Percentiles rank a stretch among this genome's conserved stretches.
Conservation (phyloP, 768 basidiomycete species). For the Lactarius vividus region DNA sequence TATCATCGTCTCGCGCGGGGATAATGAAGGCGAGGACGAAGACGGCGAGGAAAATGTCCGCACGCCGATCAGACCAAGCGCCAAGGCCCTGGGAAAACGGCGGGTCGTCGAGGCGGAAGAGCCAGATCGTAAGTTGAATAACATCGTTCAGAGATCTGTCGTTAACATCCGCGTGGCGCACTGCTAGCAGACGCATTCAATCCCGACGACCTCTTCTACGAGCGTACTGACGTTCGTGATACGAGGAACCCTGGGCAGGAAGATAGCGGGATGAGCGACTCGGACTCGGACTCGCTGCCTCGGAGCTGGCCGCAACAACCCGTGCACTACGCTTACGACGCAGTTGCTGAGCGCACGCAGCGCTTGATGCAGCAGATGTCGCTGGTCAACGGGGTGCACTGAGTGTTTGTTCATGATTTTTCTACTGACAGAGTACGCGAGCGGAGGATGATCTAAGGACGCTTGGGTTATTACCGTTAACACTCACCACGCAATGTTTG, state of each 20-base stretch:
- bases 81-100: conserved; percentile 87
- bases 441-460: conserved; percentile 3
- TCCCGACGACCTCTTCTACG: conserved; percentile 55
- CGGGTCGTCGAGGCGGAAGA: conserved; percentile 54
- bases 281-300: conserved; percentile 50
- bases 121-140: conserved; percentile 43
- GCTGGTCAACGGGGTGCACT: conserved; percentile 34
- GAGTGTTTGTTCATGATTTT: neutral
- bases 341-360: conserved; percentile 76
- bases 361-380: conserved; percentile 45
- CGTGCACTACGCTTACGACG: conserved; percentile 85
- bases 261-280: conserved; percentile 38
- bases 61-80: conserved; percentile 64
- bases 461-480: conserved; percentile 14
- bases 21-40: neutral
- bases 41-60: conserved; percentile 33
- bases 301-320: conserved; percentile 44
- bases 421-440: neutral
- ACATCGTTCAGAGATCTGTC: conserved; percentile 5
- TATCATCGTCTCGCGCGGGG: neutral
- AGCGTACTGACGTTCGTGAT: conserved; percentile 35
- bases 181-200: conserved; percentile 46
- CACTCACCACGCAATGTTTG: conserved; percentile 23
- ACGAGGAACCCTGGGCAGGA: conserved; percentile 32
- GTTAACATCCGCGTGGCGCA: neutral